Conservation (phyloP, 2,329 filamentous ascomycete species). For the Cladophialophora chaetospira region DNA sequence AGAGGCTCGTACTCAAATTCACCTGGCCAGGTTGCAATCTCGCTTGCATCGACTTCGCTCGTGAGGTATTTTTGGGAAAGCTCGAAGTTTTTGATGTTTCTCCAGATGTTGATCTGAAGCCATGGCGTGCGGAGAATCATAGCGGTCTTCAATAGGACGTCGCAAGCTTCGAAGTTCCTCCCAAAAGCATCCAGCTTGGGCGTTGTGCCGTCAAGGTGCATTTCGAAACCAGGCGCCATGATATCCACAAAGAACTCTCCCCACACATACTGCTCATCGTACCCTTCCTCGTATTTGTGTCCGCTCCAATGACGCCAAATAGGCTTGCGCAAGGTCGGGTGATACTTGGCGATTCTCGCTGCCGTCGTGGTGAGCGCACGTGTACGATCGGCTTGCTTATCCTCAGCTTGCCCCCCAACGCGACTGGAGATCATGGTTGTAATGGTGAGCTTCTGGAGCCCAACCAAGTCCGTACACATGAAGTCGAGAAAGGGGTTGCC, state of each 20-base stretch:
- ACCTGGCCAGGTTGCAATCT: not conserved
- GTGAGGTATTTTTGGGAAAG: not conserved
- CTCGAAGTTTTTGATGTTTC: not conserved
- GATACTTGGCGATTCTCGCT: not conserved
- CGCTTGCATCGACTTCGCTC: not conserved
- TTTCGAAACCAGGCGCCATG: not conserved
- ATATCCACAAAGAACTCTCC: not conserved
- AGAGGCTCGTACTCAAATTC: not conserved
- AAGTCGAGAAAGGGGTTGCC: not conserved
- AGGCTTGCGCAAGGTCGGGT: not conserved
- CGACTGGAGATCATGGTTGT: not conserved
- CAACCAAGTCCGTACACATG: not conserved
- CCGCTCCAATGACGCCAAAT: slow-evolving; percentile 6
- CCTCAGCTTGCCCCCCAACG: not conserved
- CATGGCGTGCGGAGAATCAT: not conserved
- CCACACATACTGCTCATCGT: not conserved
- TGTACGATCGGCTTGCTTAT: not conserved
- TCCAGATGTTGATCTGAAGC: not conserved
- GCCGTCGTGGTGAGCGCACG: not conserved
- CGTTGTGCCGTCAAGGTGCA: not conserved
- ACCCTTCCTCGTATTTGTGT: not conserved
- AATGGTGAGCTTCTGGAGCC: not conserved
- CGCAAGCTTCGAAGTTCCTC: not conserved
- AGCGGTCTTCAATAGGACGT: not conserved
- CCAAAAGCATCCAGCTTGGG: not conserved